A percentile compares a stretch with the other conserved stretches of the same genome.
Evolutionary conservation across 2,329 filamentous ascomycete genomes (phyloP).

Genomic region (Sporothrix schenckii): DNA sequence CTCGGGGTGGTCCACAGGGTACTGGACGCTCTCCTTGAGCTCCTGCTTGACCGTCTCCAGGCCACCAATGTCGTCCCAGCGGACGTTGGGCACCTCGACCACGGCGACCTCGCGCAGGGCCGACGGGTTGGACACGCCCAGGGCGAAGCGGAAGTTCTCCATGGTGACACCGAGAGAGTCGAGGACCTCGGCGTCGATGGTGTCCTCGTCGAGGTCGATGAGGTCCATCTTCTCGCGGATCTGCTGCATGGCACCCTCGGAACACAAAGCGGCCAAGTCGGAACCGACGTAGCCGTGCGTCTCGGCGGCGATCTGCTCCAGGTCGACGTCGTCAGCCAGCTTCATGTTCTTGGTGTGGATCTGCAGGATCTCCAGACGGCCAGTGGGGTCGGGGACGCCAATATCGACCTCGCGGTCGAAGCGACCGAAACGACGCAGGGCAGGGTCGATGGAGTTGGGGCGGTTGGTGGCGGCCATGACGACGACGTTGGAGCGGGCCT

Average conservation of each 20-base stretch:
- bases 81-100: conserved; percentile 98
- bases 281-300: conserved; percentile 99
- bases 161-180: conserved; percentile 98
- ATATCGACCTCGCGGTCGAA: conserved; percentile 99
- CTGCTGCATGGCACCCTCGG: conserved; percentile 99
- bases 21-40: conserved; percentile 97
- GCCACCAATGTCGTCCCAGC: conserved; percentile 99
- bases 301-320: conserved; percentile 94
- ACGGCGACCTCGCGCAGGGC: conserved; percentile 98
- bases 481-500: conserved; percentile 96
- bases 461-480: conserved; percentile 99
- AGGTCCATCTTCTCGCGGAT: conserved; percentile 99
- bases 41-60: conserved; percentile 98
- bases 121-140: conserved; percentile 97
- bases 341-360: conserved; percentile 99
- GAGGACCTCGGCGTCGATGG: conserved; percentile 96
- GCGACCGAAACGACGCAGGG: conserved; percentile 94
- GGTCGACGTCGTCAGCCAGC: conserved; percentile 91
- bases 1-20: conserved; percentile 98
- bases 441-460: conserved; percentile 97
- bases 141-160: conserved; percentile 99
- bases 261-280: conserved; percentile 96
- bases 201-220: conserved; percentile 98
- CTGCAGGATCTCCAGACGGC: conserved; percentile 96
- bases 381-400: conserved; percentile 95